Base-by-base conservation (phyloP, 805 yeast species). In the Zygoascus tannicola region DNA sequence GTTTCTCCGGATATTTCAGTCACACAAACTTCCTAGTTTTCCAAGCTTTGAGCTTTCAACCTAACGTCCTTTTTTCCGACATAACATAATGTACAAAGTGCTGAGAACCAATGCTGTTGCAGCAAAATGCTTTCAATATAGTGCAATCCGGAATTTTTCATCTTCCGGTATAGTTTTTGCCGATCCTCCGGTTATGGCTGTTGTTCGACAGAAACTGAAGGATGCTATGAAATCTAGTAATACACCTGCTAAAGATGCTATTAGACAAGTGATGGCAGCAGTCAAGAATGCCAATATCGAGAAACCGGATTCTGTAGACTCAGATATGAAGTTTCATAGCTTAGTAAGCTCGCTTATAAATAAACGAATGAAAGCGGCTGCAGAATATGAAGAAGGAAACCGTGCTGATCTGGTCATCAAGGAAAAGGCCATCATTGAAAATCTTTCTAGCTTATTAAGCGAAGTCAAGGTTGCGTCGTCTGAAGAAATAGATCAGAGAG, bases 381-480 rank as follows among this genome's bases (percentile, higher is more conserved):
- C 57, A 8, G 75, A 75, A 52, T 79, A 71, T 53, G 40, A 51
- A 10, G 58, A 61, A 15, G 72, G 73, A 41, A 58, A 65, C 7
- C 69, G 85, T 50, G 57, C 53, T 2, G 84, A 79, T 47, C 60
- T 78, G 47, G 79, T 70, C 1, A 71, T 67, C n/a, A 70, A 68
- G 43, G 85, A 79, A 59, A 51, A 57, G 19, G 55, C 59, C 16
- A 81, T 78, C 58, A 53, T 69, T 22, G 58, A 48, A 0, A 56
- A 75, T 28, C 66, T 79, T 35, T 51, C 69, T 22, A 51, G 56
- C 14, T 70, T 75, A 40, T 52, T 69, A 38, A 39, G 47, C 1
- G 51, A 59, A 22, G 57, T 78, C 19, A 75, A 78, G 5, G 71
- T 76, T 15, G 71, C 80, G 1, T 60, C 74, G 2, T 67, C 65